Evolutionary conservation across 306 rosid genomes (phyloP), one percentile per base, ranked within the genome.

Genomic region (Fragaria nilgerrensis): DNA sequence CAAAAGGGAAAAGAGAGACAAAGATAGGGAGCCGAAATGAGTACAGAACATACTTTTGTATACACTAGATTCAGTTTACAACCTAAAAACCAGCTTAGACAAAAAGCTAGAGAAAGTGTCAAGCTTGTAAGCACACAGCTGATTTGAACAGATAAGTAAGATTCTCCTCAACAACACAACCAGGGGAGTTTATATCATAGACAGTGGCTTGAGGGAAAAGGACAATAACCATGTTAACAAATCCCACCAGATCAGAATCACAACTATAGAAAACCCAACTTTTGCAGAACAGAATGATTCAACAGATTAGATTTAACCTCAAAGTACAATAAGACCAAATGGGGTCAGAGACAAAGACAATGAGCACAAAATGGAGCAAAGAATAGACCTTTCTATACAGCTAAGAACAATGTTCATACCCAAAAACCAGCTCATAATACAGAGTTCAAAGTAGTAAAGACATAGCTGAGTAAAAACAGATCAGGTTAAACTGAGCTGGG

Each of bases 381-480:
- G 43, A 62, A 29, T 62, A 64, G 70, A 64, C 11, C 11, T 64
- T 62, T 62, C 68, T 62, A 25, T 11, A 62, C 68, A 13, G 19
- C 37, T 62, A 34, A 62, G 19, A 32, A 27, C 37, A 62, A 19
- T 14, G 68, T 29, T 29, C 2, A 36, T 19, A 17, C 14, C 45
- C 44, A 16, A 19, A 65, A 3, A 17, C 44, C 45, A 32, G 10
- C 45, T 34, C n/a, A 14, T 23, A 39, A 3, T 0, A 36, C 16
- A 5, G 5, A 59, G 69, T 14, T 41, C 7, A 39, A 23, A 74
- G 16, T 23, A 37, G 44, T 80, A 45, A 70, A 44, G 11, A 64
- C 20, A 64, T 12, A 75, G 53, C 76, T 68, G 15, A 37, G 81
- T 22, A 36, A 64, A 66, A 20, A 75, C 81, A 59, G 78, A 73